Percentiles rank a stretch among this genome's conserved stretches.
Conservation (phyloP, 257 asterid species). For the Scutellaria barbata region DNA sequence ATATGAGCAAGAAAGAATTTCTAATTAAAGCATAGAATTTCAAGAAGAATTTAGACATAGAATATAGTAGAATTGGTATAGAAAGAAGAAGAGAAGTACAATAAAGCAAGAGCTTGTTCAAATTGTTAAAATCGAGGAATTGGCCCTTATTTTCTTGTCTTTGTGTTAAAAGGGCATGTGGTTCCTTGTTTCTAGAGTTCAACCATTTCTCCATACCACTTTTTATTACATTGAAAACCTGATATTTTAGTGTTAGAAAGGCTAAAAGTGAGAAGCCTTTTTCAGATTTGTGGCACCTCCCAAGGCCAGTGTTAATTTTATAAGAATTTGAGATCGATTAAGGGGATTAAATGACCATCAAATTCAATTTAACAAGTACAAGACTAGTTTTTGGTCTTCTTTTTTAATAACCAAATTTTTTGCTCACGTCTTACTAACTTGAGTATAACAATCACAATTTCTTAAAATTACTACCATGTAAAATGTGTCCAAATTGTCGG, state of each 20-base stretch:
- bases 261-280: constrained; percentile 51
- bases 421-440: too few species aligned
- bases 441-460: too few species aligned
- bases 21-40: background rate
- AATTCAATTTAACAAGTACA: background rate
- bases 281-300: constrained; percentile 37
- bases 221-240: constrained; percentile 34
- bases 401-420: too few species aligned
- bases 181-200: constrained; percentile 48
- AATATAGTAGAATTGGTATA: background rate
- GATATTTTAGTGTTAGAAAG: constrained; percentile 30
- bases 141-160: constrained; percentile 54
- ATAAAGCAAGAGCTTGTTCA: constrained; percentile 67
- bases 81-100: constrained; percentile 41
- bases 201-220: constrained; percentile 33
- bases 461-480: too few species aligned
- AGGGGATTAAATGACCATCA: constrained; percentile 20
- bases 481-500: too few species aligned
- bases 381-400: too few species aligned
- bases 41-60: constrained; percentile 9
- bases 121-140: constrained; percentile 59
- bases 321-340: constrained; percentile 11
- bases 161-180: constrained; percentile 49
- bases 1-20: constrained; percentile 20
- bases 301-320: constrained; percentile 32